Base-by-base conservation (phyloP, 2,329 filamentous ascomycete genomes). In the Aureobasidium sp. region DNA sequence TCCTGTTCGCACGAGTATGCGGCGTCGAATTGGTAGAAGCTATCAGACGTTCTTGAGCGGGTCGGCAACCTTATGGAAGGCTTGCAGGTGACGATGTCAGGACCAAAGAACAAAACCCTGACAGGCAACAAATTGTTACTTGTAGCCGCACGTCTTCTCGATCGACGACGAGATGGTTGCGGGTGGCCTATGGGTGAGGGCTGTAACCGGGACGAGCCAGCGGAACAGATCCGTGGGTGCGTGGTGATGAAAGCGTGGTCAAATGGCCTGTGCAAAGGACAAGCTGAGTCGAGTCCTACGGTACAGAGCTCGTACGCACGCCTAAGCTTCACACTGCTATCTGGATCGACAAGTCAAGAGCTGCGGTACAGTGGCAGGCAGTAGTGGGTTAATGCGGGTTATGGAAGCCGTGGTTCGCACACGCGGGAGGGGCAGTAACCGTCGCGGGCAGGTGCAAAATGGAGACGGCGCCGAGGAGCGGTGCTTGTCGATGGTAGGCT, bases 41-140 rank as follows among this genome's bases (percentile, higher is more conserved):
- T 61, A 61, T 61, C 59, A 61, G 59, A 61, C 59, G 59, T 61
- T 61, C 59, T 30, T 27, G 44, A 36, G 44, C 44, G 57, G 59
- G 39, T 50, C 59, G 59, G 59, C 47, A 61, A 53, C 49, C 59
- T 61, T 61, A 55, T 53, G 59, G 59, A 49, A 53, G 45, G 49
- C 39, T 52, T 59, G 44, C 44, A 50, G 25, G 48, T 52, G 58
- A 61, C 37, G 59, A 45, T 41, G 49, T 45, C 34, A 52, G 30
- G 41, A 52, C 47, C 37, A 11, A 36, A 37, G 47, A 60, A 34
- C 27, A 53, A 48, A 61, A 54, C 25, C 45, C 45, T 52, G 49
- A 61, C 47, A 47, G 29, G n/a, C 39, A 39, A 15, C 42, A 58
- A 58, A 47, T 58, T 48, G 42, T 48, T 47, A 21, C 21, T 21